Conservation (phyloP, 768 basidiomycete genomes). For the Phylloporus rhodoxanthus region DNA sequence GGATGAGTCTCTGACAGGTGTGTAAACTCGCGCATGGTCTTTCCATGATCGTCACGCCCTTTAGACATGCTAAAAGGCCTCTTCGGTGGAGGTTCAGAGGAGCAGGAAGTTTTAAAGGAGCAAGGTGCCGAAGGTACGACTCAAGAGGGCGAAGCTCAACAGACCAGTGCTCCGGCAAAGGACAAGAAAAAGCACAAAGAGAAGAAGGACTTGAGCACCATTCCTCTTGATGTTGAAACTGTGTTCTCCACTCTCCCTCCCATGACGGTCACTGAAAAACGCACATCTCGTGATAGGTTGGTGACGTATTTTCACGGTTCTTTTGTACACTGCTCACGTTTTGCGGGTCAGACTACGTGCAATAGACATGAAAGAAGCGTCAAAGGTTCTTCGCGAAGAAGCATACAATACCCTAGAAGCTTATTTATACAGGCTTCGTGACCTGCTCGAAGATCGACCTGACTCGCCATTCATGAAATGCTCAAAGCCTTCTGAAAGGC, state of each 20-base stretch:
- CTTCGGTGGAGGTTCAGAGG: conserved; percentile 59
- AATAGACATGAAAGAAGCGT: conserved; percentile 70
- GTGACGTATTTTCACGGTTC: conserved; percentile 15
- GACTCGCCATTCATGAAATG: conserved; percentile 81
- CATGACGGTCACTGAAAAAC: conserved; percentile 75
- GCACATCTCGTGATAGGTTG: conserved; percentile 64
- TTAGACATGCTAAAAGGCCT: conserved; percentile 82
- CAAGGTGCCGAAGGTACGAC: conserved; percentile 11
- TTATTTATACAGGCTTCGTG: conserved; percentile 87
- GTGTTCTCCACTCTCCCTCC: conserved; percentile 62
- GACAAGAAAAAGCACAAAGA: conserved; percentile 36
- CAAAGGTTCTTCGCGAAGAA: conserved; percentile 78
- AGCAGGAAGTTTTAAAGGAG: conserved; percentile 29
- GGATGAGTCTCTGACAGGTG: conserved; percentile 71
- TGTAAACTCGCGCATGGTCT: conserved; percentile 10
- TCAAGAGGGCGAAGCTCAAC: conserved; percentile 29
- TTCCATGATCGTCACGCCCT: conserved; percentile 10
- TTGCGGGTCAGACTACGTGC: conserved; percentile 57
- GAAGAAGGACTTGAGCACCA: conserved; percentile 47
- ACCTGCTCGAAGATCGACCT: conserved; percentile 62
- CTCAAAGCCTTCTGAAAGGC: conserved; percentile 68
- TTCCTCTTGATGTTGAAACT: conserved; percentile 58
- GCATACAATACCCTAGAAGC: conserved; percentile 87
- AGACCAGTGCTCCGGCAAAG: conserved; percentile 24
- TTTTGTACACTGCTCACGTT: conserved; percentile 2